Percentiles rank a stretch among this genome's conserved stretches.
Evolutionary conservation across 768 basidiomycete genomes (phyloP).

Genomic region (Exsudoporus frostii): DNA sequence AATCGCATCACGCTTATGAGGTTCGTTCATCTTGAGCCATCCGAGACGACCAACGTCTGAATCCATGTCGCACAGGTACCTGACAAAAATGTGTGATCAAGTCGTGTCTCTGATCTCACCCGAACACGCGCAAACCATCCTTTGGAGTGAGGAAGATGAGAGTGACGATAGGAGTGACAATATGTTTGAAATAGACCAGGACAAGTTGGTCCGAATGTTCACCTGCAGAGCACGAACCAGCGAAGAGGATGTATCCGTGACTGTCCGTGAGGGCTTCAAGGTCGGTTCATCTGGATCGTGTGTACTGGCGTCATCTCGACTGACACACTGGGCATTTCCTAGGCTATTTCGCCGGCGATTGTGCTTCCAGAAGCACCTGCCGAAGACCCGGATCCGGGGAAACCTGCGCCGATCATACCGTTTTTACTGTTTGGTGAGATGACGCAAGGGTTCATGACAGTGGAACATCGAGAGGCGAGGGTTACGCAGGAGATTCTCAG

Average conservation of each 20-base stretch:
- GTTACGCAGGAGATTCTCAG: not conserved
- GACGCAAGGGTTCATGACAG: conserved; percentile 39
- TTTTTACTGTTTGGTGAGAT: conserved; percentile 40
- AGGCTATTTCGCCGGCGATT: conserved; percentile 16
- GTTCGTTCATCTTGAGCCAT: conserved; percentile 27
- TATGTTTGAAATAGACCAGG: conserved; percentile 34
- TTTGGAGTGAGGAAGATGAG: conserved; percentile 40
- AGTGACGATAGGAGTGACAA: conserved; percentile 28
- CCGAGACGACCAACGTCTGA: not conserved
- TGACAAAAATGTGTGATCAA: conserved; percentile 59
- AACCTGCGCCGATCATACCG: conserved; percentile 17
- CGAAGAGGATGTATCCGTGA: conserved; percentile 52
- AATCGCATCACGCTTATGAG: conserved; percentile 64
- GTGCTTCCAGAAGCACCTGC: conserved; percentile 2
- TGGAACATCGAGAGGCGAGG: conserved; percentile 19
- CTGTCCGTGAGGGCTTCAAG: conserved; percentile 42
- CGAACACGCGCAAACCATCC: conserved; percentile 42
- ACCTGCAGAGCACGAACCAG: conserved; percentile 53
- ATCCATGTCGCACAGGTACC: conserved; percentile 39
- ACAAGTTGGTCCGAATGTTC: conserved; percentile 47
- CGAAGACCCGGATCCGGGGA: conserved; percentile 3
- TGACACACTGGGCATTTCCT: not conserved
- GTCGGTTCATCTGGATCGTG: conserved; percentile 26
- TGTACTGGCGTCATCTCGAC: no score
- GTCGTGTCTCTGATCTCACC: conserved; percentile 48